Conservation (phyloP, 495 filamentous ascomycete genomes). For the Penicilliopsis zonata region DNA sequence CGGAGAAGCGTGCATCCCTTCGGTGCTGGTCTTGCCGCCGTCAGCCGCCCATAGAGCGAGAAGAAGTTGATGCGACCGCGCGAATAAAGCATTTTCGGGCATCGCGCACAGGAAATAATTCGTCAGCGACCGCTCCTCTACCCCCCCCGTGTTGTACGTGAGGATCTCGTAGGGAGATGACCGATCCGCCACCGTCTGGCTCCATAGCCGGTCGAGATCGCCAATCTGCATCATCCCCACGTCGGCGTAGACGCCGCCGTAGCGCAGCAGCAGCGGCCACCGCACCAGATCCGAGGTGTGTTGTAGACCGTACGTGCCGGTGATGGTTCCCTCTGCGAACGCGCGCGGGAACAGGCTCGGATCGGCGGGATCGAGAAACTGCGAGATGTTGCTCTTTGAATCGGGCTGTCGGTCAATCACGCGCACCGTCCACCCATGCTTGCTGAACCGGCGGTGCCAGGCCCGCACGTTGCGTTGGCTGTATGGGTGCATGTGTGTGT, state of each 20-base stretch:
- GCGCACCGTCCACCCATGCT: conserved; percentile 38
- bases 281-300: conserved; percentile 46
- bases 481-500: conserved; percentile 34
- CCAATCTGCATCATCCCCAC: conserved; percentile 44
- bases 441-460: conserved; percentile 40
- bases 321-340: conserved; percentile 32
- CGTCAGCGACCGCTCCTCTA: conserved; percentile 18
- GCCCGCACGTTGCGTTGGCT: conserved; percentile 41
- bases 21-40: conserved; percentile 34
- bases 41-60: conserved; percentile 36
- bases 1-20: conserved; percentile 37
- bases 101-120: conserved; percentile 38
- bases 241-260: conserved; percentile 44
- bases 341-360: conserved; percentile 31
- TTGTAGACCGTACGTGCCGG: conserved; percentile 35
- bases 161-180: conserved; percentile 34
- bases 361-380: conserved; percentile 35
- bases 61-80: conserved; percentile 35
- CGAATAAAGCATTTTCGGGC: conserved; percentile 32
- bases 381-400: conserved; percentile 33
- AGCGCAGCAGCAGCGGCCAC: conserved; percentile 38
- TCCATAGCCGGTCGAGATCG: conserved; percentile 40
- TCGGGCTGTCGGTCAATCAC: conserved; percentile 30
- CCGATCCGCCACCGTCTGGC: conserved; percentile 29
- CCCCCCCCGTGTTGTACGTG: conserved; percentile 27